phyloP scores from a whole-genome alignment of 1,139 yeast genomes.

The Lodderomyces pseudojiufengensis region DNA sequence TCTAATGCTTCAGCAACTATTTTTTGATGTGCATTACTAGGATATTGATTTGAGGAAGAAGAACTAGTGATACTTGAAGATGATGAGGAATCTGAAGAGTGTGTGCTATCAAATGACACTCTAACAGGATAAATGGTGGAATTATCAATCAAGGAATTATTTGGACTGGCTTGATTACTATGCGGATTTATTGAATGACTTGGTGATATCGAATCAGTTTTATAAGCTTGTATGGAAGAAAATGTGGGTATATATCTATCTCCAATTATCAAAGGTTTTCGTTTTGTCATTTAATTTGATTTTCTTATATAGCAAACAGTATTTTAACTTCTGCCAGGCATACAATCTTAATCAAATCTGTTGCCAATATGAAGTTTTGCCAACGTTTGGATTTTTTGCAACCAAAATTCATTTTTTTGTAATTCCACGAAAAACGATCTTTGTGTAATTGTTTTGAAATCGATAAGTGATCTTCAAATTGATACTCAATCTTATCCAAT shows the following conservation, averaged over 20 bases:
- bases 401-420: background rate
- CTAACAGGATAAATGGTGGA: constrained; percentile 2
- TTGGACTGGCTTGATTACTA: no score
- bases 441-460: background rate
- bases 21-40: constrained; percentile 12
- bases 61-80: background rate
- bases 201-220: constrained; percentile 5
- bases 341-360: no score
- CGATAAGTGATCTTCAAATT: no score
- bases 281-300: background rate
- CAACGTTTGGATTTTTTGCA: constrained; percentile 1
- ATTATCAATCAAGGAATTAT: constrained; percentile 13
- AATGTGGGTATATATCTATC: constrained; percentile 21
- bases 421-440: no score
- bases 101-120: constrained; percentile 3
- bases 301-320: background rate
- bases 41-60: constrained; percentile 2
- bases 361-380: no score
- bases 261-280: constrained; percentile 5
- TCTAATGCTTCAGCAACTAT: constrained; percentile 50
- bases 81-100: constrained; percentile 1
- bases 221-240: constrained; percentile 20
- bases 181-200: background rate
- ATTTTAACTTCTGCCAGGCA: no score
- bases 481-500: background rate